Conservation (phyloP, 768 basidiomycete species). For the Hygrophoropsis aurantiaca region DNA sequence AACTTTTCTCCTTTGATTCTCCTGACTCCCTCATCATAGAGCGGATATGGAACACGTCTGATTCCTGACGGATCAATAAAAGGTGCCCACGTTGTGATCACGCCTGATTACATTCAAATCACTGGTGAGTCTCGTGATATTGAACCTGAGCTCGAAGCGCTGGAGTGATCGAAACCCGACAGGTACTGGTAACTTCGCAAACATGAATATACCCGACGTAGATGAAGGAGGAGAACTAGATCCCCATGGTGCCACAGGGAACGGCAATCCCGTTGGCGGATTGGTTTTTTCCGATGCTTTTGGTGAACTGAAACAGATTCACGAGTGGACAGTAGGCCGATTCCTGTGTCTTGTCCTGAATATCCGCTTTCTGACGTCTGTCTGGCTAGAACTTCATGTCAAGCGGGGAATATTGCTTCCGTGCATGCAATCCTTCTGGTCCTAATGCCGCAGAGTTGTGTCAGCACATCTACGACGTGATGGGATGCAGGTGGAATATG, state of each 20-base stretch:
- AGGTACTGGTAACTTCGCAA: constrained; percentile 66
- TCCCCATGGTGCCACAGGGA: constrained; percentile 63
- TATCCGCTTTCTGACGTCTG: constrained; percentile 3
- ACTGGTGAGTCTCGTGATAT: constrained; percentile 42
- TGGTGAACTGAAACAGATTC: constrained; percentile 53
- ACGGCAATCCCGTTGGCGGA: constrained; percentile 61
- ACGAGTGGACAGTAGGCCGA: constrained; percentile 69
- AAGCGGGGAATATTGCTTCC: constrained; percentile 64
- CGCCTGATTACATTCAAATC: constrained; percentile 74
- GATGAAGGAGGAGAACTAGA: constrained; percentile 71
- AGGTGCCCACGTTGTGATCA: constrained; percentile 67
- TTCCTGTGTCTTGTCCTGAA: too few relatives aligned
- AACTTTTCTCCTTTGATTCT: too few relatives aligned
- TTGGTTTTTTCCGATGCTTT: constrained; percentile 76
- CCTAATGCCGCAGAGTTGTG: constrained; percentile 52
- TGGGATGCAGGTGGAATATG: constrained; percentile 67
- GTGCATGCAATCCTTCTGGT: constrained; percentile 60
- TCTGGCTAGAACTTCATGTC: constrained; percentile 59
- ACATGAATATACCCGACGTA: constrained; percentile 59
- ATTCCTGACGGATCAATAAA: constrained; percentile 73
- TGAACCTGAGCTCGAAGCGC: constrained; percentile 18
- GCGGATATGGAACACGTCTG: constrained; percentile 59
- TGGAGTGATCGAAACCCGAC: constrained; percentile 29
- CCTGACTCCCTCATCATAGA: constrained; percentile 28
- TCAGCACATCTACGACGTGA: constrained; percentile 56